Evolutionary conservation across 2,329 filamentous ascomycete species (phyloP), one percentile per base, ranked within the genome.

Genomic region (Xylaria hypoxylon): DNA sequence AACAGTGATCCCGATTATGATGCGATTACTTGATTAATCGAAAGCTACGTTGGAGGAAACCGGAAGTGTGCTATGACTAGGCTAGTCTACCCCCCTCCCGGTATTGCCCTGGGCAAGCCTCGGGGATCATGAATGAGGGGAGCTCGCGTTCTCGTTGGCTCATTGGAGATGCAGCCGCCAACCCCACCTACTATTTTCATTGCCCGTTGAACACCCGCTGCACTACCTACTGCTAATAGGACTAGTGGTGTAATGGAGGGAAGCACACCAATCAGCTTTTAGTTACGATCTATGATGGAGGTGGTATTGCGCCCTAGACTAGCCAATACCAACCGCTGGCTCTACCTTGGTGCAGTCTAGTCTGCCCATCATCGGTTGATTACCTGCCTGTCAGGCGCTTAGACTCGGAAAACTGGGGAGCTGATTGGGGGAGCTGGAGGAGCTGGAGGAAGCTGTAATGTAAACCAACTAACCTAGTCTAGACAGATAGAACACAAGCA

Each of bases 111-210:
- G n/a, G n/a, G n/a, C n/a, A n/a, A 45, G 42, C n/a, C 19, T 19
- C n/a, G 47, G 47, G 47, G 47, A 51, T 33, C 31, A 38, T 38
- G 26, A 22, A 22, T 22, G 33, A 38, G 35, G 35, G 35, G 35
- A 13, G 44, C n/a, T 28, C 7, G 19, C 15, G 13, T 51, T 51
- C 47, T 59, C 56, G 45, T 42, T 40, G 33, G 33, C 45, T 61
- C 33, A 48, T 51, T 52, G 45, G 58, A 51, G 51, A n/a, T 28
- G 35, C 22, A 55, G 52, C 52, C 52, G 52, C 52, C 52, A 55
- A 40, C 52, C 35, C 52, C 52, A 55, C 52, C 52, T 17, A 15
- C 45, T 38, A 38, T 38, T 38, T 15, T 15, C 35, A 38, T 15
- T 1, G 10, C 33, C 35, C 35, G 35, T 38, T 15, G 35, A n/a